A percentile compares a stretch with the other conserved stretches of the same genome.
These are phyloP conservation scores for Protomyces lactucae-debilis DNA, from an alignment of 1,139 yeast species.

Conservation along the genomic window DNA sequence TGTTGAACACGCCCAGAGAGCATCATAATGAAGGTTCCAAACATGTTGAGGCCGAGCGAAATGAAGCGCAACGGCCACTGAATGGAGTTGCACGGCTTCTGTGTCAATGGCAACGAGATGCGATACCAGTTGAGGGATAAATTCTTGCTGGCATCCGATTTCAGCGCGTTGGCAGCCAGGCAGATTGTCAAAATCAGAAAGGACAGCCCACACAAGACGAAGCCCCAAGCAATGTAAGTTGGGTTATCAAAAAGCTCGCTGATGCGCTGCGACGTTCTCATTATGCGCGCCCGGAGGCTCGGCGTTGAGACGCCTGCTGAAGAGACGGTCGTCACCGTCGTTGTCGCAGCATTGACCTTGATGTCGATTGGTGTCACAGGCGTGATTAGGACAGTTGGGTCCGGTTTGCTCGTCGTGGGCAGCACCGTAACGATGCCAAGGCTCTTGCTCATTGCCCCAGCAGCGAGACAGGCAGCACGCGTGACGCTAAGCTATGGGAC, in stretches of 20 bases:
- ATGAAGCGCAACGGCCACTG: not conserved
- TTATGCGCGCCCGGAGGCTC: not conserved
- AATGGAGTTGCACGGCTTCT: not conserved
- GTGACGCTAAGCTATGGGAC: too few relatives aligned
- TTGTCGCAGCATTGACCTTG: not conserved
- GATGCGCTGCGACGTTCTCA: not conserved
- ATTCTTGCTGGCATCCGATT: not conserved
- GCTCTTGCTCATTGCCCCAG: not conserved
- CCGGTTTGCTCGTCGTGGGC: not conserved
- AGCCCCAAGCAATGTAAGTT: not conserved
- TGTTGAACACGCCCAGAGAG: conserved; percentile 2
- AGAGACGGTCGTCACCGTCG: not conserved
- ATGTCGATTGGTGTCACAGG: not conserved
- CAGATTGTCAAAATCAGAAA: not conserved
- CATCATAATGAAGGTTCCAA: conserved; percentile 7
- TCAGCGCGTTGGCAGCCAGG: not conserved
- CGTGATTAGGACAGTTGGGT: not conserved
- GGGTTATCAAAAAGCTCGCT: not conserved
- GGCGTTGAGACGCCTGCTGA: not conserved
- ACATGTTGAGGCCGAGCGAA: not conserved
- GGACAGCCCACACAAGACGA: not conserved
- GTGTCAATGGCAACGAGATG: not conserved
- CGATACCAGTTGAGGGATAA: not conserved
- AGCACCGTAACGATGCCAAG: not conserved
- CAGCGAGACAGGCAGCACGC: too few relatives aligned